A percentile compares a stretch with the other conserved stretches of the same genome.
These are phyloP conservation scores for Penicillium sclerotigenum DNA, from an alignment of 2,329 filamentous ascomycete genomes.

Conservation along the genomic window DNA sequence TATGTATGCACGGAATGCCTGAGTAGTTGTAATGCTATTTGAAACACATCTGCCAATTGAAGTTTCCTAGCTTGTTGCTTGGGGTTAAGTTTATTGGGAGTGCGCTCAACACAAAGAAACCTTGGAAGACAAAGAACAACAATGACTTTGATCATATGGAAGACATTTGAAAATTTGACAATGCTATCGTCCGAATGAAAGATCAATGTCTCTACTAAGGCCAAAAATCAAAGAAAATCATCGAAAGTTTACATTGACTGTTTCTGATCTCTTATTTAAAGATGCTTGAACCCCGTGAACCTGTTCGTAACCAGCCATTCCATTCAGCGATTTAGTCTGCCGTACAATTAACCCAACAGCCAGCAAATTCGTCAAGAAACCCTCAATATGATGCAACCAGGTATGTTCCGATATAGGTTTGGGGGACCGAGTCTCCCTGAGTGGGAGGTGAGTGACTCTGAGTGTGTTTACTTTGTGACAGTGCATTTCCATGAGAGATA, in stretches of 20 bases:
- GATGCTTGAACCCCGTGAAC: accelerated
- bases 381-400: background rate
- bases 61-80: background rate
- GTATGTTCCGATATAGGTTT: background rate
- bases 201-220: background rate
- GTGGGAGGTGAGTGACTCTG: background rate
- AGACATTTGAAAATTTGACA: background rate
- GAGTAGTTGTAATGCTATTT: background rate
- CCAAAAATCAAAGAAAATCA: background rate
- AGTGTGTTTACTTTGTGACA: background rate
- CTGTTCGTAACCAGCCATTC: background rate
- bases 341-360: background rate
- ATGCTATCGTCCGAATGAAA: background rate
- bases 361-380: background rate
- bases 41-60: background rate
- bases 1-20: no score
- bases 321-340: background rate
- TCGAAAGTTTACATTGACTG: background rate
- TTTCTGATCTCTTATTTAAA: background rate
- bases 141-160: background rate
- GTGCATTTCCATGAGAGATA: background rate
- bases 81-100: background rate
- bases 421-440: background rate
- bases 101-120: background rate
- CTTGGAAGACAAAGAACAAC: background rate